A percentile compares a stretch with the other conserved stretches of the same genome.
phyloP scores from a whole-genome alignment of 495 filamentous ascomycete species.

The Lasiosphaeria miniovina region DNA sequence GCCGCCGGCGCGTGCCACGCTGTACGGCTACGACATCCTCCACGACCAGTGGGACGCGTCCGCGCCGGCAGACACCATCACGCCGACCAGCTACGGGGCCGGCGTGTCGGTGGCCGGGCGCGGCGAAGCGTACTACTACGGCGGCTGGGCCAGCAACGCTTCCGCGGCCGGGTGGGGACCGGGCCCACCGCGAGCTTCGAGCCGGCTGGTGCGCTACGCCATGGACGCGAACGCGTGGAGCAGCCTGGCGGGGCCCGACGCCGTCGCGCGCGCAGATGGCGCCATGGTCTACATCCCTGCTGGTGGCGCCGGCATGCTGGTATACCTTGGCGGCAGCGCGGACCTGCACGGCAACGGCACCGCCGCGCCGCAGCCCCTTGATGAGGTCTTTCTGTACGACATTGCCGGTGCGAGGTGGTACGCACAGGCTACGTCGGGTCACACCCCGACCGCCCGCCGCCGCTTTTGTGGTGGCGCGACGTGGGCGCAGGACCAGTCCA shows the following conservation, averaged over 20 bases:
- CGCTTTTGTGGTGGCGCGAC: conserved; percentile 24
- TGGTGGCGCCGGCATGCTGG: conserved; percentile 23
- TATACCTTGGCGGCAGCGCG: conserved; percentile 22
- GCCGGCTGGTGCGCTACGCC: conserved; percentile 21
- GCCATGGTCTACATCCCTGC: conserved; percentile 25
- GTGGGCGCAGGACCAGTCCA: conserved; percentile 23
- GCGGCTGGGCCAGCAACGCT: conserved; percentile 47
- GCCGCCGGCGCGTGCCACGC: conserved; percentile 24
- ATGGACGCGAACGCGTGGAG: conserved; percentile 21
- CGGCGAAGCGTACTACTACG: conserved; percentile 34
- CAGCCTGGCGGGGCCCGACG: conserved; percentile 19
- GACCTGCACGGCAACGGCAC: conserved; percentile 20
- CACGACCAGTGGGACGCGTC: conserved; percentile 43
- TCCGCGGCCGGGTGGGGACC: conserved; percentile 42
- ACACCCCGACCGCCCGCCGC: conserved; percentile 11
- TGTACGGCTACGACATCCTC: conserved; percentile 45
- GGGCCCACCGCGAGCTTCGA: conserved; percentile 14
- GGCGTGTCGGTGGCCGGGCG: conserved; percentile 21
- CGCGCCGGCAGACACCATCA: conserved; percentile 22
- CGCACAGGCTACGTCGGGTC: conserved; percentile 15
- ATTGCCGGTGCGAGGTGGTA: conserved; percentile 23
- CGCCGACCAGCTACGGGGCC: conserved; percentile 20
- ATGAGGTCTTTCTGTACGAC: conserved; percentile 25
- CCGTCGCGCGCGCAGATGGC: conserved; percentile 18
- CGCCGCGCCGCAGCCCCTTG: conserved; percentile 11